Conservation (phyloP, 2,329 filamentous ascomycete species). For the Zymoseptoria passerinii region DNA sequence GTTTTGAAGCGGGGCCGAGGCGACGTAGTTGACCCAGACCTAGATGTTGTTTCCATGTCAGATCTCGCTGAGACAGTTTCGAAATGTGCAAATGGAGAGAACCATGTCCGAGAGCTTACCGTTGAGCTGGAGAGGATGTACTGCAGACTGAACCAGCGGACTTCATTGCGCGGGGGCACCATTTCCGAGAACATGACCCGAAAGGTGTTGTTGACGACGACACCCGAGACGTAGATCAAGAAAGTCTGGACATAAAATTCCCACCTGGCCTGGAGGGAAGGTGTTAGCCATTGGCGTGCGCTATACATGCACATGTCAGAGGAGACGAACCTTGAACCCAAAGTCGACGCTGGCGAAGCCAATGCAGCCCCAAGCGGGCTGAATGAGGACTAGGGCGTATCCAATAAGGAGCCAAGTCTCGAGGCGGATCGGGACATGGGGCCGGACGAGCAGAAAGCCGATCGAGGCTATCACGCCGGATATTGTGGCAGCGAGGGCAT, state of each 20-base stretch:
- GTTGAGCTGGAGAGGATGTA: conserved; percentile 7
- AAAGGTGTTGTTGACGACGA: conserved; percentile 4
- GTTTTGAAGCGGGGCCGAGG: conserved; percentile 8
- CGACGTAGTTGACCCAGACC: conserved; percentile 11
- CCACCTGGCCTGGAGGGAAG: conserved; percentile 1
- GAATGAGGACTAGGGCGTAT: conserved; percentile 1
- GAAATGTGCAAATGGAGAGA: neutral
- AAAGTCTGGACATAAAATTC: conserved; percentile 7
- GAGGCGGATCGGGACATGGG: conserved; percentile 2
- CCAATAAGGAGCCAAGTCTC: conserved; percentile 4
- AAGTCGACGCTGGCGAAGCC: conserved; percentile 4
- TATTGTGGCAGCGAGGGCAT: conserved; percentile 4
- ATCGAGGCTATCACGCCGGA: conserved; percentile 4
- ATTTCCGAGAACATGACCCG: conserved; percentile 9
- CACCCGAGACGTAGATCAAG: conserved; percentile 2
- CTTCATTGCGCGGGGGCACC: conserved; percentile 8
- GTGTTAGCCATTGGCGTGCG: no score
- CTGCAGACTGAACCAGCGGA: conserved; percentile 8
- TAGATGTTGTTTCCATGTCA: conserved; percentile 1
- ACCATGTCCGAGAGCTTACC: neutral
- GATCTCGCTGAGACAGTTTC: no score
- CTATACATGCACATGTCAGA: neutral
- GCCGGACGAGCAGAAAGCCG: conserved; percentile 1
- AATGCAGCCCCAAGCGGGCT: conserved; percentile 3
- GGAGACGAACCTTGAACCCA: conserved; percentile 3